phyloP scores from a whole-genome alignment of 2,329 filamentous ascomycete genomes.

The Apiospora pterosperma region DNA sequence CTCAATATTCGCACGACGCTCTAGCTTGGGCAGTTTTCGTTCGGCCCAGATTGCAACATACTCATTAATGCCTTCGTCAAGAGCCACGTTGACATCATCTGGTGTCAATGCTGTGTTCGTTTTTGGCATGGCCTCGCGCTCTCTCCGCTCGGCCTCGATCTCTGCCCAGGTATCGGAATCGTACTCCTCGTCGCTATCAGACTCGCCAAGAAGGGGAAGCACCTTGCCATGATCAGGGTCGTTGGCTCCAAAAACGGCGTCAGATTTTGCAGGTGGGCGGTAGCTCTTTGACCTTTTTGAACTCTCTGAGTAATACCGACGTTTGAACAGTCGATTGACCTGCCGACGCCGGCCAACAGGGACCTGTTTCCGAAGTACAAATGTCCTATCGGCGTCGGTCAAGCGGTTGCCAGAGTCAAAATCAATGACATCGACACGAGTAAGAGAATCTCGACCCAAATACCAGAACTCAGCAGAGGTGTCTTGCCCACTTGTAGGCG shows the following conservation, averaged over 20 bases:
- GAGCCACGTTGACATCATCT: conserved; percentile 46
- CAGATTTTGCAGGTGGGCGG: conserved; percentile 15
- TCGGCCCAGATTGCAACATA: conserved; percentile 55
- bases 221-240: conserved; percentile 34
- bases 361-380: not conserved
- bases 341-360: not conserved
- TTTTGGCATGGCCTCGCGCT: conserved; percentile 21
- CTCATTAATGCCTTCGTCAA: conserved; percentile 51
- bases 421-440: conserved; percentile 21
- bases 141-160: conserved; percentile 53
- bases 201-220: conserved; percentile 53
- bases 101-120: conserved; percentile 31
- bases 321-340: not conserved
- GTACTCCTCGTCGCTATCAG: conserved; percentile 40
- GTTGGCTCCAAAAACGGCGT: conserved; percentile 22
- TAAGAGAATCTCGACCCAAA: conserved; percentile 21
- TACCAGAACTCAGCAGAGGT: conserved; percentile 12
- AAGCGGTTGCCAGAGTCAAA: not conserved
- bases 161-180: conserved; percentile 60
- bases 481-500: not conserved
- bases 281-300: conserved; percentile 13
- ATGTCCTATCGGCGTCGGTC: not conserved
- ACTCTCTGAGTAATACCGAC: too few species aligned
- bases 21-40: conserved; percentile 52
- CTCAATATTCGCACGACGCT: conserved; percentile 53